Percentiles rank a stretch among this genome's conserved stretches.
phyloP scores from a whole-genome alignment of 108 stramenopile genomes.

The Pelagomonas calceolata region DNA sequence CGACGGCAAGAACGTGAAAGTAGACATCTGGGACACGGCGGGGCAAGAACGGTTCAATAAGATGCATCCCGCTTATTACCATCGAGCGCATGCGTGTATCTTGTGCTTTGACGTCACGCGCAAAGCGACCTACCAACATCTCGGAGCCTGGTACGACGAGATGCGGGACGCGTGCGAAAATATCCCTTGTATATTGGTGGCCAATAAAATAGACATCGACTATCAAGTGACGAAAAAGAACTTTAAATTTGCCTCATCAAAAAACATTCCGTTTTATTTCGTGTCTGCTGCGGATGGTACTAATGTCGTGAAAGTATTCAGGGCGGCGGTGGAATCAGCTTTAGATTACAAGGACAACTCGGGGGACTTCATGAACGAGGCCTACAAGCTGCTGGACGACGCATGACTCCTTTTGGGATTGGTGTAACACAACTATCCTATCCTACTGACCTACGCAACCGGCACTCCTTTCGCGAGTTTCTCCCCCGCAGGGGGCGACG shows the following conservation, averaged over 20 bases:
- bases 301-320: conserved; percentile 66
- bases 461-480: too few species aligned
- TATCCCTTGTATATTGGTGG: conserved; percentile 61
- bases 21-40: conserved; percentile 75
- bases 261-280: conserved; percentile 64
- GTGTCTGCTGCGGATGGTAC: conserved; percentile 71
- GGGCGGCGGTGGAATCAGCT: conserved; percentile 46
- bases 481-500: too few species aligned
- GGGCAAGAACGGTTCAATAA: conserved; percentile 70
- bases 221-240: conserved; percentile 65
- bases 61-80: conserved; percentile 74
- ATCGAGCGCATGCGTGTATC: conserved; percentile 62
- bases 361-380: conserved; percentile 54
- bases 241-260: conserved; percentile 60
- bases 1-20: conserved; percentile 10
- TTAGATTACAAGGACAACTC: conserved; percentile 43
- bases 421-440: too few species aligned
- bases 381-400: conserved; percentile 43
- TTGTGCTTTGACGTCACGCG: conserved; percentile 60
- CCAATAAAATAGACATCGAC: conserved; percentile 75
- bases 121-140: conserved; percentile 29
- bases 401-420: too few species aligned
- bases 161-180: conserved; percentile 48
- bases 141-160: conserved; percentile 40
- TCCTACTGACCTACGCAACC: too few species aligned